Evolutionary conservation across 345 rosid genomes (phyloP).

Genomic region (Schrenkiella parvula): DNA sequence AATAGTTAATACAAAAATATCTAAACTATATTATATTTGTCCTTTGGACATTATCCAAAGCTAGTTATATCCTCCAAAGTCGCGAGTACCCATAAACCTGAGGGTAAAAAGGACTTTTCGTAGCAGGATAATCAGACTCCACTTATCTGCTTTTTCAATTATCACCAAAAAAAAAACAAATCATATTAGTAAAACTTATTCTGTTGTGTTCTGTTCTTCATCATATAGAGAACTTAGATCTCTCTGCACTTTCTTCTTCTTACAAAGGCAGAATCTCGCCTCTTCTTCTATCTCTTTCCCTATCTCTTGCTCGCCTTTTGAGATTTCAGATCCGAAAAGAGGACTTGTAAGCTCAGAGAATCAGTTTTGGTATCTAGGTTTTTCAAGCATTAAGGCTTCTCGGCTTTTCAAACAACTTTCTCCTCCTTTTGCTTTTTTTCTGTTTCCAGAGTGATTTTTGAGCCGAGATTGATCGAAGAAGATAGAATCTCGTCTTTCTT

Average conservation of each 20-base stretch:
- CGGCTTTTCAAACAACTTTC: background rate
- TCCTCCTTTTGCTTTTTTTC: background rate
- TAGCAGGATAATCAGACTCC: constrained; percentile 19
- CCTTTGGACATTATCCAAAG: constrained; percentile 23
- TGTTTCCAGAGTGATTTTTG: background rate
- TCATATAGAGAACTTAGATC: constrained; percentile 20
- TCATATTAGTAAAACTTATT: background rate
- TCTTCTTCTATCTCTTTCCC: background rate
- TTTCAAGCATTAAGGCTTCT: constrained; percentile 9
- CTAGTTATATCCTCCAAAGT: background rate
- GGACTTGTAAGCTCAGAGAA: background rate
- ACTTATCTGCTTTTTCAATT: constrained; percentile 25
- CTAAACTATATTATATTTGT: background rate
- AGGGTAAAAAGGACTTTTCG: constrained; percentile 17
- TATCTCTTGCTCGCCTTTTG: background rate
- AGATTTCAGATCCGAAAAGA: constrained; percentile 23
- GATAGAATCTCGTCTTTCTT: constrained; percentile 15
- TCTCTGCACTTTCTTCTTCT: constrained; percentile 10
- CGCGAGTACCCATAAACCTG: constrained; percentile 18
- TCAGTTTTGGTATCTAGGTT: background rate
- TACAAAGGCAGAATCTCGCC: background rate
- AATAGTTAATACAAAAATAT: constrained; percentile 1
- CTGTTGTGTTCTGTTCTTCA: background rate
- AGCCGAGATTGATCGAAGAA: constrained; percentile 14
- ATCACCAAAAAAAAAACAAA: background rate